Percentiles rank a stretch among this genome's conserved stretches.
These are phyloP conservation scores for Quercus phellos DNA, from an alignment of 331 rosid genomes.

Conservation along the genomic window DNA sequence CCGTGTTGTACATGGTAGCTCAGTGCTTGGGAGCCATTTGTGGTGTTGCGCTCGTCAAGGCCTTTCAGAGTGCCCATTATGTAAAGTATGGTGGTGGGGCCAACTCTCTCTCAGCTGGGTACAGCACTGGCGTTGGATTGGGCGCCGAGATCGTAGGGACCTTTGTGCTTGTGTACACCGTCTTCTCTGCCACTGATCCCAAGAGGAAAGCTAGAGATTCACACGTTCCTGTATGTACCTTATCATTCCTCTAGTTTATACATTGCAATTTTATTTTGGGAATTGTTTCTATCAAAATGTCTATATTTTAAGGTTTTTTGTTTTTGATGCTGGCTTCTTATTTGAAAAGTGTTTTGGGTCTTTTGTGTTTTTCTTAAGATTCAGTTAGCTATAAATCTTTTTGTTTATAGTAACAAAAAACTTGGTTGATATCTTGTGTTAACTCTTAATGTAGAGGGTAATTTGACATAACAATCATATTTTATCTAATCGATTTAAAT, in stretches of 20 bases:
- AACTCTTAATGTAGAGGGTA: too few relatives aligned
- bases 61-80: conserved; percentile 55
- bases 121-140: conserved; percentile 61
- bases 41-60: conserved; percentile 86
- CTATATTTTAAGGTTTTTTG: too few relatives aligned
- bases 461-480: too few relatives aligned
- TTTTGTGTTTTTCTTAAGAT: too few relatives aligned
- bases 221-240: conserved; percentile 68
- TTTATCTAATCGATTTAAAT: too few relatives aligned
- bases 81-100: conserved; percentile 68
- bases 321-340: too few relatives aligned
- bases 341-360: too few relatives aligned
- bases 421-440: too few relatives aligned
- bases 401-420: too few relatives aligned
- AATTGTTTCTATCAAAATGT: too few relatives aligned
- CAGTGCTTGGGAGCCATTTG: conserved; percentile 88
- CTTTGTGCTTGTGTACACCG: conserved; percentile 84
- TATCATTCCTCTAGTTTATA: background rate
- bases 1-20: conserved; percentile 80
- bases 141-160: conserved; percentile 87
- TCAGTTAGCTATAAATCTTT: too few relatives aligned
- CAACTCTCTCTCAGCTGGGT: conserved; percentile 44
- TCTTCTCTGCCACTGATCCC: conserved; percentile 95
- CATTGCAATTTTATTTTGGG: too few relatives aligned
- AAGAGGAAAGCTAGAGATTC: conserved; percentile 90